phyloP scores from a whole-genome alignment of 805 yeast genomes.

The Metschnikowia cerradonensis region DNA sequence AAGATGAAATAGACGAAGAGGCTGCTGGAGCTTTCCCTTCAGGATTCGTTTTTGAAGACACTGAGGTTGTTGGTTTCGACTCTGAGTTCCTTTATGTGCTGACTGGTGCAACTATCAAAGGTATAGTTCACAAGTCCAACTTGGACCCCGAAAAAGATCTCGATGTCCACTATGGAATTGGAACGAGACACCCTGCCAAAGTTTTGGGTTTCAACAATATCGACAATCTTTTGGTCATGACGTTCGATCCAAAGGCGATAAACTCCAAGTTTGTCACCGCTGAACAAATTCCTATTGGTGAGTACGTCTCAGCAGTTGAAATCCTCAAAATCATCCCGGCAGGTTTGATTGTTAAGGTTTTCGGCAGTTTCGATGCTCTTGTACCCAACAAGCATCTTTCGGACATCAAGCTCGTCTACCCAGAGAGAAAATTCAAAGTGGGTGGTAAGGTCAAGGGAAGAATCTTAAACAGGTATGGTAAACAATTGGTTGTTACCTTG shows the following conservation, averaged over 20 bases:
- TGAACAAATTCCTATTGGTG: slow-evolving; percentile 76
- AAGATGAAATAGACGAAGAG: slow-evolving; percentile 15
- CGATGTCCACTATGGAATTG: slow-evolving; percentile 51
- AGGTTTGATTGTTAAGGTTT: slow-evolving; percentile 66
- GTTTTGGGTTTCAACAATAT: slow-evolving; percentile 63
- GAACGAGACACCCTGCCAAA: slow-evolving; percentile 72
- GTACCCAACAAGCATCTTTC: slow-evolving; percentile 77
- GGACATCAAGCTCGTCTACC: slow-evolving; percentile 78
- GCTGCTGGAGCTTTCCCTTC: slow-evolving; percentile 64
- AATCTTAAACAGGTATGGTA: slow-evolving; percentile 50
- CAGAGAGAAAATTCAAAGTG: slow-evolving; percentile 86
- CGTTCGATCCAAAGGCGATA: slow-evolving; percentile 64
- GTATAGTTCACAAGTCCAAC: slow-evolving; percentile 78
- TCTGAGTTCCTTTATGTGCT: slow-evolving; percentile 52
- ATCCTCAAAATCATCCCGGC: slow-evolving; percentile 55
- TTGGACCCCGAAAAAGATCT: slow-evolving; percentile 46
- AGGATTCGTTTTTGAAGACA: slow-evolving; percentile 66
- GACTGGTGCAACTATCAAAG: slow-evolving; percentile 51
- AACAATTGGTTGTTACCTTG: slow-evolving; percentile 59
- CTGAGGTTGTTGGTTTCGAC: slow-evolving; percentile 59
- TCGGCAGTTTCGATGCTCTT: slow-evolving; percentile 64
- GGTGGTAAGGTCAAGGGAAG: slow-evolving; percentile 80
- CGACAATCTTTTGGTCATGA: slow-evolving; percentile 65
- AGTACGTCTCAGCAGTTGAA: slow-evolving; percentile 48
- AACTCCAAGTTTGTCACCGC: slow-evolving; percentile 62